These are phyloP conservation scores for Panicum virgatum DNA, from an alignment of 202 grass and related monocot species.

Conservation along the genomic window DNA sequence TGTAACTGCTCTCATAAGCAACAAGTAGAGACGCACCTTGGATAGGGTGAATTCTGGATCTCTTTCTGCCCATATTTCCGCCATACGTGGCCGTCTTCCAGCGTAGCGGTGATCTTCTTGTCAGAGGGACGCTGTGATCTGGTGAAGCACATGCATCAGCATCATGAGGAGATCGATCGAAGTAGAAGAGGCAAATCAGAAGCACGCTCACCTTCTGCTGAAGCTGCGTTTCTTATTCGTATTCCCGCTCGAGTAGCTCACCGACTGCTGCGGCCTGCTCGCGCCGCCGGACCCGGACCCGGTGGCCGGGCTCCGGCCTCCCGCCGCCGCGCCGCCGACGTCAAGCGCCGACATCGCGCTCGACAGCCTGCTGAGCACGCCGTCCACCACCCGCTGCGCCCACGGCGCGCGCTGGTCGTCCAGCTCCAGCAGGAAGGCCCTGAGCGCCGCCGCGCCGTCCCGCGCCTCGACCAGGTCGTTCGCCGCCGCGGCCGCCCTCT, in stretches of 20 bases:
- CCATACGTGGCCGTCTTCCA: conserved; percentile 70
- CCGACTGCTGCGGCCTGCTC: neutral
- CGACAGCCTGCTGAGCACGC: conserved; percentile 45
- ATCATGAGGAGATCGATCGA: neutral
- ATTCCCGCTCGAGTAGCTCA: conserved; percentile 32
- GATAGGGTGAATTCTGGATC: conserved; percentile 50
- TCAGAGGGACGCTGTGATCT: conserved; percentile 11
- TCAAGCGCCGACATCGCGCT: conserved; percentile 43
- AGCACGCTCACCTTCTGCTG: conserved; percentile 45
- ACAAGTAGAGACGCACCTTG: conserved; percentile 36
- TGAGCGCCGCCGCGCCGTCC: conserved; percentile 36
- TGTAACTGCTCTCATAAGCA: neutral
- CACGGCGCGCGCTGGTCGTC: conserved; percentile 1
- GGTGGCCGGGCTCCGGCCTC: neutral
- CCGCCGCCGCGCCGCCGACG: neutral
- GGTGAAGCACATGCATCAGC: neutral
- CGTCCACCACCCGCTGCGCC: conserved; percentile 35
- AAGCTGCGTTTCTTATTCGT: conserved; percentile 39
- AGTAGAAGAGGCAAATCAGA: neutral
- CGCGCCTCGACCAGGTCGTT: conserved; percentile 39
- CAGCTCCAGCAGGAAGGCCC: conserved; percentile 24
- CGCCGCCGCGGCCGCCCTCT: conserved; percentile 12
- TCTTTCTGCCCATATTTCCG: conserved; percentile 91
- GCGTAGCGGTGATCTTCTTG: conserved; percentile 1
- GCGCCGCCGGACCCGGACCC: neutral